Conservation (phyloP, 768 basidiomycete species). For the Podaxis carcinomalis region DNA sequence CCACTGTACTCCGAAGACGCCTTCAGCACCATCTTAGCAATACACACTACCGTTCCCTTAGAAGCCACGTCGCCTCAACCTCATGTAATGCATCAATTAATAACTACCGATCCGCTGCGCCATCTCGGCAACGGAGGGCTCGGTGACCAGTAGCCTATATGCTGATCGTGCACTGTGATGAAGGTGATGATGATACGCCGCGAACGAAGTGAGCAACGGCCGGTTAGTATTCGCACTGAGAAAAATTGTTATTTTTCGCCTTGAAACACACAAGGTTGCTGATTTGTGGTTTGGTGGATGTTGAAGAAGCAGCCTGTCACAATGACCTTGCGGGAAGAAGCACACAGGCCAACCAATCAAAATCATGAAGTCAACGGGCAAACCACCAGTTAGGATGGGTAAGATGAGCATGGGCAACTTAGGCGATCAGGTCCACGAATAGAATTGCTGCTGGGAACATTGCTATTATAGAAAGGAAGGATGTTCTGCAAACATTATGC, state of each 20-base stretch:
- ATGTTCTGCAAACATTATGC: constrained; percentile 2
- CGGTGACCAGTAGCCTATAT: too few relatives aligned
- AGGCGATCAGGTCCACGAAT: too few relatives aligned
- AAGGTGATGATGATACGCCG: too few relatives aligned
- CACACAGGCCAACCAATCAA: background rate
- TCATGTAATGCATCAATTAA: too few relatives aligned
- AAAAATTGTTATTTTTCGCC: background rate
- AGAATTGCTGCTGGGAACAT: background rate
- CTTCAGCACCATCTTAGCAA: too few relatives aligned
- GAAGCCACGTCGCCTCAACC: too few relatives aligned
- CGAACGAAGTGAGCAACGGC: background rate
- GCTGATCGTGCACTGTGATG: too few relatives aligned
- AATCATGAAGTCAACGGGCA: background rate
- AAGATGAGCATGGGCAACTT: background rate
- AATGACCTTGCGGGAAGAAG: background rate
- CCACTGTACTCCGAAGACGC: too few relatives aligned
- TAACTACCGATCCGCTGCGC: too few relatives aligned
- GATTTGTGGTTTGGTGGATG: background rate
- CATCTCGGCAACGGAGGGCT: too few relatives aligned
- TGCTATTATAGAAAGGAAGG: background rate
- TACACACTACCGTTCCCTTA: too few relatives aligned
- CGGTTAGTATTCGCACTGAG: background rate
- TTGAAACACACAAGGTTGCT: background rate
- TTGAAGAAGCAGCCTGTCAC: background rate
- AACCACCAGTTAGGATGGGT: background rate